Base-by-base conservation (phyloP, 148 eudicot genomes). In the Arctostaphylos glauca region DNA sequence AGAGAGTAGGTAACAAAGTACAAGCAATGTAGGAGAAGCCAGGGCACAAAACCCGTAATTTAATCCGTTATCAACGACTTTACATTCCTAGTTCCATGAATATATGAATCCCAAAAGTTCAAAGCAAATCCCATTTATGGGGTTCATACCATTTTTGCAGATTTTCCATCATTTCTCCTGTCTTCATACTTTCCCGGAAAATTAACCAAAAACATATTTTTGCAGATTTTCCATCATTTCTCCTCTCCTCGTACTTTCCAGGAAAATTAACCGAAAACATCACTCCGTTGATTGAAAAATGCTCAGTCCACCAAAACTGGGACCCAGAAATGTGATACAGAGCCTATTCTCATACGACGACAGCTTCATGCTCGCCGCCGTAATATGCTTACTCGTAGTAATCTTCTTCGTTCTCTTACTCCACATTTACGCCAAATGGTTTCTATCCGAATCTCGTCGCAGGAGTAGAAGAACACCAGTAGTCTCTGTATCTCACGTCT, bases 41-140 rank as follows among this genome's bases (percentile, higher is more conserved):
- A 52, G 72, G 80, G 79, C 67, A 66, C 86, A 80, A 13, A 18
- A 21, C 53, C 83, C 83, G 55, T 75, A 74, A 74, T 66, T 81
- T 80, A 76, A 67, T 85, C 87, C 77, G 53, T 50, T 46, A 81
- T 62, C 44, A 21, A 71, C 82, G 62, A 84, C 91, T 88, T 59
- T 58, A 71, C 56, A 73, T 84, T 81, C 78, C 86, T 91, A 84
- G 2, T 52, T 54, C 74, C 74, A 66, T 73, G 58, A 18, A 50
- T 31, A 31, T 31, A 31, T 31, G 38, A 31, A 31, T 31, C 38
- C 38, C 38, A 31, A 31, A 31, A 31, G 38, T 16, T 72, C 83
- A 66, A 53, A 50, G 23, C 16, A n/a, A 60, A 19, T n/a, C 3
- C 8, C 21, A n/a, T 56, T 56, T 56, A 4, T 56, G 60, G 60